Conservation (phyloP, 306 rosid genomes). For the Arachis stenosperma region DNA sequence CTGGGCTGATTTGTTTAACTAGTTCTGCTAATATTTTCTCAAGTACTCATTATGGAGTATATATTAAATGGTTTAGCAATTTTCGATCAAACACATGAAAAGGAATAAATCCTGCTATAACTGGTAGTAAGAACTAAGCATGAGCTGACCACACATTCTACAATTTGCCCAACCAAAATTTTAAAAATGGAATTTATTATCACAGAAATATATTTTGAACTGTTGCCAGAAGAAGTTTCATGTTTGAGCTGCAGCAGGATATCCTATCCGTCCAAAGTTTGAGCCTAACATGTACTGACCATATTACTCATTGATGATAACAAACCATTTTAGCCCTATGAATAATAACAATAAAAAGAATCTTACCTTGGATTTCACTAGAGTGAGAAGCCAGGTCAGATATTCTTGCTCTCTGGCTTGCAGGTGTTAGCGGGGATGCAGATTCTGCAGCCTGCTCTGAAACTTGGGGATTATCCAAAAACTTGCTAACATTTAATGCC, state of each 20-base stretch:
- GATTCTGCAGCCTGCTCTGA: slow-evolving; percentile 59
- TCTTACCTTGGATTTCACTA: slow-evolving; percentile 66
- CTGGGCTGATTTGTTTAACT: not conserved
- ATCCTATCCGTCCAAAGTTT: slow-evolving; percentile 7
- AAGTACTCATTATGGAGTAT: not conserved
- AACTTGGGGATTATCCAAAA: slow-evolving; percentile 66
- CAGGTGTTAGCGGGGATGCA: slow-evolving; percentile 73
- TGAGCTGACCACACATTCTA: not conserved
- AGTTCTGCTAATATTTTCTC: not conserved
- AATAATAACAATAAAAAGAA: slow-evolving; percentile 26
- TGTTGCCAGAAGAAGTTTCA: slow-evolving; percentile 20
- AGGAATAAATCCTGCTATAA: slow-evolving; percentile 7
- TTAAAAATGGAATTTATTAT: slow-evolving; percentile 2
- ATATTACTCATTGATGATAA: slow-evolving; percentile 22
- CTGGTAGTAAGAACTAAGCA: not conserved
- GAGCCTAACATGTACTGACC: slow-evolving; percentile 19
- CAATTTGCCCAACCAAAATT: not conserved
- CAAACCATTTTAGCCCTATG: slow-evolving; percentile 8
- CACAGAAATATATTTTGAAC: slow-evolving; percentile 13
- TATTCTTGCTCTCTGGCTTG: slow-evolving; percentile 51
- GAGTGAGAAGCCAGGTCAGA: slow-evolving; percentile 63
- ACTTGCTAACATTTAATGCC: slow-evolving; percentile 62
- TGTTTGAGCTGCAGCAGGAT: slow-evolving; percentile 11
- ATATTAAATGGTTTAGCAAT: not conserved
- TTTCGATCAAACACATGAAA: not conserved